These are phyloP conservation scores for Pichia ethanolica DNA, from an alignment of 805 yeast species.

Conservation along the genomic window DNA sequence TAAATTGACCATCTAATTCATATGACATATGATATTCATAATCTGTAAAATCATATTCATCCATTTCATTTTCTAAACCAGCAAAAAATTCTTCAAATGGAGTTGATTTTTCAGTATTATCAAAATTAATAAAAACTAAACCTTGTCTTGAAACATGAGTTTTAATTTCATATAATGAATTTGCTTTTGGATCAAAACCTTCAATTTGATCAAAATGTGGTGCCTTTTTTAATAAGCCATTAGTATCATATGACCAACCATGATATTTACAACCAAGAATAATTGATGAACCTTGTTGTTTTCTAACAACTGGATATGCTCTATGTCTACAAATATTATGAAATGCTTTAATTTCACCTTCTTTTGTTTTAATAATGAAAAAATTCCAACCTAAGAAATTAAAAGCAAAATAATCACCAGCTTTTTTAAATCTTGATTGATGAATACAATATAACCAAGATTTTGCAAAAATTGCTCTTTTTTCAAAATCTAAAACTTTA, in stretches of 20 bases:
- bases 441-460: conserved; percentile 52
- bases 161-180: conserved; percentile 47
- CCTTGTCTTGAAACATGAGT: conserved; percentile 52
- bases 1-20: conserved; percentile 55
- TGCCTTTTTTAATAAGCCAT: conserved; percentile 51
- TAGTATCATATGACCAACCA: conserved; percentile 61
- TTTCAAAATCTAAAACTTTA: conserved; percentile 50
- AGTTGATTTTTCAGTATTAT: conserved; percentile 33
- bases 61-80: conserved; percentile 45
- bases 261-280: conserved; percentile 56
- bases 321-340: conserved; percentile 62
- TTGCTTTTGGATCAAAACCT: conserved; percentile 49
- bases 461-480: conserved; percentile 48
- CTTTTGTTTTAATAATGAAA: conserved; percentile 46
- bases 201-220: conserved; percentile 55
- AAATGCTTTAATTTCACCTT: conserved; percentile 50
- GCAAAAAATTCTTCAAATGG: conserved; percentile 47
- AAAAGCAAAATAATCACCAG: conserved; percentile 51
- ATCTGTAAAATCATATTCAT: conserved; percentile 52
- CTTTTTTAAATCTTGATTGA: conserved; percentile 42
- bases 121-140: conserved; percentile 49
- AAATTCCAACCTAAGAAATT: conserved; percentile 46
- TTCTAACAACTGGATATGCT: conserved; percentile 55
- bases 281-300: conserved; percentile 50
- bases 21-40: conserved; percentile 60